These are phyloP conservation scores for Sarocladium oryzae DNA, from an alignment of 2,329 filamentous ascomycete genomes.

Conservation along the genomic window DNA sequence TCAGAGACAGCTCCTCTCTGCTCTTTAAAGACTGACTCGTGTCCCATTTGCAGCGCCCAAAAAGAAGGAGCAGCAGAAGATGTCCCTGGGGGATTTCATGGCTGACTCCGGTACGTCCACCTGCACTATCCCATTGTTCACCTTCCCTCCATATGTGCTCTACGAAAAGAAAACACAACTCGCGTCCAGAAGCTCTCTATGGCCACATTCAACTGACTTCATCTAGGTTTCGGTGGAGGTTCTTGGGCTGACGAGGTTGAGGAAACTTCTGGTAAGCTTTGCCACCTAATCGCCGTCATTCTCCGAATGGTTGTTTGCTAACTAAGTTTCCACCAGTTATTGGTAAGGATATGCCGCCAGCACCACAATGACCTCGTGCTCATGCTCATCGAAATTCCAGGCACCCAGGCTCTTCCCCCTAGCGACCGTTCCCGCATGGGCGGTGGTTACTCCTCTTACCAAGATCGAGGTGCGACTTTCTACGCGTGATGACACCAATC, in stretches of 20 bases:
- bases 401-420: conserved; percentile 51
- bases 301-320: conserved; percentile 19
- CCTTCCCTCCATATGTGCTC: conserved; percentile 7
- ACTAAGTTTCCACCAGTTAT: conserved; percentile 22
- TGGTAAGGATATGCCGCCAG: conserved; percentile 20
- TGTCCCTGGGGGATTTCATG: conserved; percentile 96
- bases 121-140: background rate
- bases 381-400: conserved; percentile 26
- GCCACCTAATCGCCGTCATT: conserved; percentile 9
- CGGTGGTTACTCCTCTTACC: conserved; percentile 31
- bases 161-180: background rate
- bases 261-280: conserved; percentile 67
- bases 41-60: conserved; percentile 62
- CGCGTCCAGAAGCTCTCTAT: background rate
- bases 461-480: conserved; percentile 33
- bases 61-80: conserved; percentile 91
- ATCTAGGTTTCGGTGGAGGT: conserved; percentile 49
- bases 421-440: conserved; percentile 36
- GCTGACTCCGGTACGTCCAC: conserved; percentile 70
- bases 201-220: conserved; percentile 17
- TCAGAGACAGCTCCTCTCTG: background rate
- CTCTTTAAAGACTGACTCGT: conserved; percentile 9
- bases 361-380: background rate
- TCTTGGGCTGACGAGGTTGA: conserved; percentile 99
- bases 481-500: background rate